Base-by-base conservation (phyloP, 1,284 basidiomycete genomes). In the Malassezia obtusa region DNA sequence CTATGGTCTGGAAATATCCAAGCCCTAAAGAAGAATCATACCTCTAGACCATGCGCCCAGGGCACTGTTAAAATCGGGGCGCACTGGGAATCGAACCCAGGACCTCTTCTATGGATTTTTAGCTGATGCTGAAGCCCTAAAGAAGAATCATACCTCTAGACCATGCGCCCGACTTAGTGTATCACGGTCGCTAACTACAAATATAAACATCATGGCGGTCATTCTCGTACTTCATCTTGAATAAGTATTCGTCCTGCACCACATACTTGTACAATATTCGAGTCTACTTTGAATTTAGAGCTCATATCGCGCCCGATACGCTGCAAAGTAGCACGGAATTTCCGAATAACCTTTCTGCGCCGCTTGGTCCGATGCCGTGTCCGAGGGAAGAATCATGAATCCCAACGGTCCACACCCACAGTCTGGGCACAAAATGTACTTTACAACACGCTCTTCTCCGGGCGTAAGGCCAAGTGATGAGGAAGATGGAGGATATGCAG, bases 401-500 rank as follows among this genome's bases (percentile, higher is more conserved):
- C 71, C 71, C 2, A 73, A 48, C 14, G 71, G 71, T 2, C 71
- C 71, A 45, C 63, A 65, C 33, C 68, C 69, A 56, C 71, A 73
- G 38, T 73, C 67, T n/a, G 68, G 63, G 41, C 71, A 73, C 21
- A 66, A 30, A 2, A 73, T 55, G 47, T 67, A 71, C 54, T 73
- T 73, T 46, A 73, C 64, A 24, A 61, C 63, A 35, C 58, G 31
- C 37, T 60, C 58, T 39, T 65, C 65, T 3, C 61, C 65, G 0
- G 63, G 63, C 12, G 44, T 59, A 21, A 67, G 37, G 0, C 60
- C 65, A 0, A 64, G 33, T 4, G 33, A 28, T 11, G 4, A 33
- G 22, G 43, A 11, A 39, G 22, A 25, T 28, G 8, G 3, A 14
- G 19, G 10, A 21, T 40, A 22, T 22, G 11, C 17, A 40, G 38